Evolutionary conservation across 1,284 basidiomycete genomes (phyloP), one percentile per base, ranked within the genome.

Genomic region (Meira miltonrushii): DNA sequence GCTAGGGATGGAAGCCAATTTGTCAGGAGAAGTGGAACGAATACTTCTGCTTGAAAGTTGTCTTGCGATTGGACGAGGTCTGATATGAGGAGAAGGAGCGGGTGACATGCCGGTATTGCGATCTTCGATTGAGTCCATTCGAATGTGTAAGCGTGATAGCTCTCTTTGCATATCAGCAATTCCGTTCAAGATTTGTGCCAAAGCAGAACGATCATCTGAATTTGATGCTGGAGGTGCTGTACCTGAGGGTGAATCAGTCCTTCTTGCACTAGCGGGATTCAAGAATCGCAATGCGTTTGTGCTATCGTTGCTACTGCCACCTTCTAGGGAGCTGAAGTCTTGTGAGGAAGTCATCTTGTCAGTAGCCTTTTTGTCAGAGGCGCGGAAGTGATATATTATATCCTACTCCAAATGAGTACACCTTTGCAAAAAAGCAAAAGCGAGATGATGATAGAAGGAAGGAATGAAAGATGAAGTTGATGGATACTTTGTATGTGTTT

Each of bases 151-250:
- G 19, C 69, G 64, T 23, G 69, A 58, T 47, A 72, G 68, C 63
- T 75, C 72, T 43, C 68, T 68, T 60, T 74, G 72, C 66, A 77
- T 68, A 8, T 65, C 52, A 17, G 62, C 37, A 53, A 77, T 65
- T 47, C 74, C 75, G 13, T 54, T 51, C 13, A 77, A 68, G 46
- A 77, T 65, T 62, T 72, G 74, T 17, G 58, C 53, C 37, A 75
- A 41, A 12, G 63, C 57, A 13, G 60, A 61, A 37, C 67, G 25
- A 25, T 55, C 57, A 44, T 59, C 41, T 2, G 38, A 33, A 33
- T 33, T 33, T 33, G 28, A 33, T 4, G 28, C 8, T 33, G 28
- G 28, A 3, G 28, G 4, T 33, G 4, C 28, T 33, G 54, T 5
- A 33, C 44, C 28, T 33, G 28, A 33, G 8, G 28, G 28, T 33